These are phyloP conservation scores for Magnusiomyces ingens DNA, from an alignment of 1,139 yeast genomes.

Conservation along the genomic window DNA sequence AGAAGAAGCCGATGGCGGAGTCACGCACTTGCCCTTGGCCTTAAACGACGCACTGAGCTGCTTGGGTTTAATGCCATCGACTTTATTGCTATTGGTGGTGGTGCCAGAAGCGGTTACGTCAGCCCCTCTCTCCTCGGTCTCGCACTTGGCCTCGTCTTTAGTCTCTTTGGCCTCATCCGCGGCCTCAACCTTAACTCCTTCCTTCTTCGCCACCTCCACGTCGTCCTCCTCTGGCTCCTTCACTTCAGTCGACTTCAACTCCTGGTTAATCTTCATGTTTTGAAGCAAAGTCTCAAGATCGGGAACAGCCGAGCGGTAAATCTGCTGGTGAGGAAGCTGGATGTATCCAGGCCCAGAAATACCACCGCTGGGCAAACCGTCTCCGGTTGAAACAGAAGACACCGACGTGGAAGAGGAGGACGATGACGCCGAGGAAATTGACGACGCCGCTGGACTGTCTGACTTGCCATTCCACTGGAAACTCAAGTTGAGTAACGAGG, in stretches of 20 bases:
- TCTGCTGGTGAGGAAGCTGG: slow-evolving; percentile 21
- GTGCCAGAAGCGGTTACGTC: no score
- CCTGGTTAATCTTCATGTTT: slow-evolving; percentile 1
- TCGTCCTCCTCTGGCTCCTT: slow-evolving; percentile 9
- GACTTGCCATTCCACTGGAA: slow-evolving; percentile 1
- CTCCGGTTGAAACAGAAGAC: background rate
- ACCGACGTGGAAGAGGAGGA: background rate
- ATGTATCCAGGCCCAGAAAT: slow-evolving; percentile 10
- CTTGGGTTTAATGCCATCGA: no score
- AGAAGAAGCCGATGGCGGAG: no score
- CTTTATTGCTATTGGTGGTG: no score
- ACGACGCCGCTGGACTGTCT: background rate
- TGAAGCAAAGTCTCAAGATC: slow-evolving; percentile 21
- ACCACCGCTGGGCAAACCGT: background rate
- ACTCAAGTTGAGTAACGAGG: background rate
- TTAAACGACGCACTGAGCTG: no score
- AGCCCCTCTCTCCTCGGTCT: no score
- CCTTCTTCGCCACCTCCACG: slow-evolving; percentile 10
- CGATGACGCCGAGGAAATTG: background rate
- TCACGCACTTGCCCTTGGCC: no score
- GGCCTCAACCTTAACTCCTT: slow-evolving; percentile 14
- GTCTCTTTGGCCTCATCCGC: background rate
- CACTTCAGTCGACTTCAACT: slow-evolving; percentile 2
- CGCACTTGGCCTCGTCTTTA: no score
- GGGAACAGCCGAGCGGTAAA: slow-evolving; percentile 25